A percentile compares a stretch with the other conserved stretches of the same genome.
These are phyloP conservation scores for Nicotiana noctiflora DNA, from an alignment of 257 asterid genomes.

Conservation along the genomic window DNA sequence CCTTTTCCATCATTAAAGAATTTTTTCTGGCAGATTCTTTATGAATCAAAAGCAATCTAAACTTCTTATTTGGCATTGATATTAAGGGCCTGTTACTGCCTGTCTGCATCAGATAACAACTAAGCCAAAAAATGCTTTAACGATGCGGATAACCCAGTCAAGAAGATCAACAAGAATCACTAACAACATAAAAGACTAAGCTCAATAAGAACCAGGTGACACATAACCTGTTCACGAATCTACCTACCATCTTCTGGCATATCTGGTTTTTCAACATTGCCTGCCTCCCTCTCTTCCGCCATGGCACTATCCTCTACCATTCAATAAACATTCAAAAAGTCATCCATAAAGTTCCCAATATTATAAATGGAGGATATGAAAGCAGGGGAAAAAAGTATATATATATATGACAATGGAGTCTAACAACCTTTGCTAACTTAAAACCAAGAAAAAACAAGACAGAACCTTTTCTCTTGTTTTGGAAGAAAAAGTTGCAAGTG, in stretches of 20 bases:
- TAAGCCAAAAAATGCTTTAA: not conserved
- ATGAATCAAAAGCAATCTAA: no score
- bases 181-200: not conserved
- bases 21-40: no score
- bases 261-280: constrained; percentile 26
- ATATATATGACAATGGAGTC: not conserved
- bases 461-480: not conserved
- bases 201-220: not conserved
- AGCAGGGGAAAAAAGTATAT: not conserved
- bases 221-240: not conserved
- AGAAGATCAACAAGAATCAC: not conserved
- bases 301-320: constrained; percentile 27
- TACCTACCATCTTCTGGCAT: constrained; percentile 31
- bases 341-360: constrained; percentile 1
- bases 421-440: not conserved
- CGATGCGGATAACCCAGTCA: not conserved
- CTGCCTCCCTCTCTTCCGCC: constrained; percentile 32
- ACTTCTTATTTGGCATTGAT: no score
- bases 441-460: not conserved
- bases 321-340: constrained; percentile 14
- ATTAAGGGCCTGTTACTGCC: no score
- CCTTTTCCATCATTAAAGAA: no score
- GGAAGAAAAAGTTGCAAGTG: no score
- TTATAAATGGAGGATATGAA: not conserved
- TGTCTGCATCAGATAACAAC: not conserved